These are phyloP conservation scores for Gremmenia infestans DNA, from an alignment of 2,329 filamentous ascomycete genomes.

Conservation along the genomic window DNA sequence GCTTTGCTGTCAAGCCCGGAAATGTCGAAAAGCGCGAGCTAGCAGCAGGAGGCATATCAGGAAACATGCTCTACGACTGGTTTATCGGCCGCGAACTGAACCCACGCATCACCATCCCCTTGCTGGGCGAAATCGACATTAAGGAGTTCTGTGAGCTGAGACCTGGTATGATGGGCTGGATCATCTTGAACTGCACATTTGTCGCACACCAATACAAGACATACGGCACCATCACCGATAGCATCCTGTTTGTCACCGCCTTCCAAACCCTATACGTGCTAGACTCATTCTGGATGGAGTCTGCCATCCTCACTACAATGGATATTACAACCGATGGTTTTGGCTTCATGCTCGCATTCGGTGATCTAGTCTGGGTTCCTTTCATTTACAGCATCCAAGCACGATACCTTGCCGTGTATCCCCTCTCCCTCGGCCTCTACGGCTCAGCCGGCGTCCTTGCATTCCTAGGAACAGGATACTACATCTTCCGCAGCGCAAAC, in stretches of 20 bases:
- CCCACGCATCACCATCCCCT: slow-evolving; percentile 71
- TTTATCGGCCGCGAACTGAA: slow-evolving; percentile 96
- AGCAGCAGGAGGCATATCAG: slow-evolving; percentile 73
- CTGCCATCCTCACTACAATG: slow-evolving; percentile 86
- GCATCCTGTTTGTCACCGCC: slow-evolving; percentile 71
- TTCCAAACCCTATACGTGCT: slow-evolving; percentile 81
- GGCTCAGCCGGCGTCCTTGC: slow-evolving; percentile 61
- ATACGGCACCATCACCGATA: slow-evolving; percentile 79
- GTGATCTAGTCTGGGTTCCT: slow-evolving; percentile 88
- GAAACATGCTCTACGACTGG: slow-evolving; percentile 90
- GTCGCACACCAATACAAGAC: slow-evolving; percentile 83
- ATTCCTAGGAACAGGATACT: slow-evolving; percentile 70
- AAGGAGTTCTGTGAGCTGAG: slow-evolving; percentile 87
- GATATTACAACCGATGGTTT: slow-evolving; percentile 92
- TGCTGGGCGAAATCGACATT: slow-evolving; percentile 83
- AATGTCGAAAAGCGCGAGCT: slow-evolving; percentile 71
- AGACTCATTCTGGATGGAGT: slow-evolving; percentile 82
- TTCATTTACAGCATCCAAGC: slow-evolving; percentile 83
- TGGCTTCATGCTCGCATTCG: slow-evolving; percentile 91
- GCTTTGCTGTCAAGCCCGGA: slow-evolving; percentile 74
- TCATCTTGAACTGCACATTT: slow-evolving; percentile 78
- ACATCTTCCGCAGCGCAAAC: slow-evolving; percentile 91
- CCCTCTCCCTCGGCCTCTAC: slow-evolving; percentile 66
- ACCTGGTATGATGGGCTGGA: slow-evolving; percentile 87
- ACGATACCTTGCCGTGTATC: slow-evolving; percentile 78